Evolutionary conservation across 495 filamentous ascomycete species (phyloP), one percentile per base, ranked within the genome.

Genomic region (Mycothermus thermophilus): DNA sequence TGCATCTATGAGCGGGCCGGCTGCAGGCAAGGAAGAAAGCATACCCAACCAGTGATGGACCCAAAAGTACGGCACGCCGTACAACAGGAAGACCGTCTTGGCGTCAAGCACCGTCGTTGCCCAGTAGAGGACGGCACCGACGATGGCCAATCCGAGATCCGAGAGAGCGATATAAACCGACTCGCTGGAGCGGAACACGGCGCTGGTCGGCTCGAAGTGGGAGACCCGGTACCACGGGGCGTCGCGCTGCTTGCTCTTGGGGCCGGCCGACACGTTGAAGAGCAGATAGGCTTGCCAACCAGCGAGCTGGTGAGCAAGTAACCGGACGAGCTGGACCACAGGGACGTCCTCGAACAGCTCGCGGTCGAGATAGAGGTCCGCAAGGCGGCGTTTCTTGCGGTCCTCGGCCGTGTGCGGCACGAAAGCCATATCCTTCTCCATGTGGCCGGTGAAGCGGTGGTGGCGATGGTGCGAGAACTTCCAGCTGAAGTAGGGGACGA

Each of bases 351-450:
- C 90, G 40, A 78, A 58, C 38, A 97, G 59, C 52, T 95, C 83
- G 52, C 90, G 75, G 40, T 73, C 62, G 40, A 83, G 46, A 49
- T 67, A 55, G 12, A 55, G 40, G 45, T 53, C 47, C 30, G 40
- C 67, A 40, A 83, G 78, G 38, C 81, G 44, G 28, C 72, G 74
- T 37, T 66, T 68, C 18, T 77, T 72, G 54, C 77, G 82, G 51
- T 79, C 57, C 13, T 80, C 69, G 30, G 79, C 74, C 42, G 79
- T 82, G 64, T 77, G 80, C 26, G 90, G 90, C 4, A 93, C 69
- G 62, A 94, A 94, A 37, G 94, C 90, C 85, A 95, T 95, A 62
- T 97, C 90, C 50, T 86, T 82, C 60, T 93, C 83, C 54, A 97
- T 68, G 69, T 97, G 71, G 42, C 86, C 90, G 22, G 90, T 97